These are phyloP conservation scores for Pilatotrama ljubarskyi DNA, from an alignment of 768 basidiomycete species.

Conservation along the genomic window DNA sequence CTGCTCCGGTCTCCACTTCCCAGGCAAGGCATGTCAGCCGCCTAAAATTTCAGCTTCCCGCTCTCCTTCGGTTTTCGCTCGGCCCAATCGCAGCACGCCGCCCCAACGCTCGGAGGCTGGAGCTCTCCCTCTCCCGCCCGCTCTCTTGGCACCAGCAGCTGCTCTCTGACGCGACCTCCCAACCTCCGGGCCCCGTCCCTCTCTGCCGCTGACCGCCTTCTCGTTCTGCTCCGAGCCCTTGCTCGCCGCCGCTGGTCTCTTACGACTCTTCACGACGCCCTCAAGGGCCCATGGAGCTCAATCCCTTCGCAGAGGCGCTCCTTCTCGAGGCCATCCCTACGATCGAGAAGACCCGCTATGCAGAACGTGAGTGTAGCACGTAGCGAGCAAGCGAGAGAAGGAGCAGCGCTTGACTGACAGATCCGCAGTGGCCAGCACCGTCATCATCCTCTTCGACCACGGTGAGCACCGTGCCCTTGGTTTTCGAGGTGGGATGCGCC, in stretches of 20 bases:
- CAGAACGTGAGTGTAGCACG: conserved; percentile 25
- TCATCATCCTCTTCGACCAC: conserved; percentile 56
- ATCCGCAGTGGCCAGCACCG: conserved; percentile 48
- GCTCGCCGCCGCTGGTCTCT: neutral
- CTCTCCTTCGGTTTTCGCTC: neutral
- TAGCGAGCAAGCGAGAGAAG: no score
- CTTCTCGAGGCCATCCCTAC: conserved; percentile 8
- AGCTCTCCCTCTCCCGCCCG: neutral
- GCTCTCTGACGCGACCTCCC: neutral
- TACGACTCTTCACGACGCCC: neutral
- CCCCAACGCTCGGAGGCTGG: neutral
- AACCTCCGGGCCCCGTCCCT: neutral
- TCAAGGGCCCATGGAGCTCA: conserved; percentile 1
- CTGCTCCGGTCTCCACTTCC: no score
- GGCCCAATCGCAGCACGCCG: neutral
- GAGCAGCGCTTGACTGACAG: neutral
- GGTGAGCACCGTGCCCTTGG: conserved; percentile 36
- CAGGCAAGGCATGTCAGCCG: neutral
- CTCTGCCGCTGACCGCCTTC: neutral
- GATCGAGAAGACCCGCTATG: conserved; percentile 22
- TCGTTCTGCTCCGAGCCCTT: neutral
- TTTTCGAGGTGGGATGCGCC: neutral
- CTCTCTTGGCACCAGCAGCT: neutral
- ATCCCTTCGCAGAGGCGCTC: conserved; percentile 4
- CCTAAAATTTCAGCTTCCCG: conserved; percentile 2